Conservation (phyloP, 805 yeast genomes). For the Isabelozyma gotoi region DNA sequence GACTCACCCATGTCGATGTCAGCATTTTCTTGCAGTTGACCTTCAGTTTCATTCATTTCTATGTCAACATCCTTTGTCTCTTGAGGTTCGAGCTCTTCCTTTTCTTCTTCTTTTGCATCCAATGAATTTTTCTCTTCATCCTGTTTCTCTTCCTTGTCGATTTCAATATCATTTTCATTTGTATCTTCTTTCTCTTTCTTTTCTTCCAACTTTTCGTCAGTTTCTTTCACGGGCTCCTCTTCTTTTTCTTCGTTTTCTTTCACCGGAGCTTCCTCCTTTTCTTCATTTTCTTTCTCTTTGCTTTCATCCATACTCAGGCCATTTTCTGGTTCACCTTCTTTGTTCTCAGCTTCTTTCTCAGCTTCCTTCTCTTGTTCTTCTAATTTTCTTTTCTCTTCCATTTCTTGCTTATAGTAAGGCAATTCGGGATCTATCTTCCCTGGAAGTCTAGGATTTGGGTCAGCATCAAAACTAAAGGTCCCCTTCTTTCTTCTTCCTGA, state of each 20-base stretch:
- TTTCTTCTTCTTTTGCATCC: background rate
- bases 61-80: background rate
- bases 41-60: background rate
- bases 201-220: background rate
- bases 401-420: slow-evolving; percentile 25
- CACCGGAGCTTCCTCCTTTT: background rate
- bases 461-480: slow-evolving; percentile 21
- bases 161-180: background rate
- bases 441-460: slow-evolving; percentile 24
- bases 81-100: background rate
- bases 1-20: background rate
- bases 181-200: background rate
- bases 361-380: slow-evolving; percentile 7
- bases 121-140: background rate
- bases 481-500: slow-evolving; percentile 44
- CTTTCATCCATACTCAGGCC: background rate
- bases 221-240: slow-evolving; percentile 4
- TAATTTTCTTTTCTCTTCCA: slow-evolving; percentile 24
- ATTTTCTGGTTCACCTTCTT: background rate
- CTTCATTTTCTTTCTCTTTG: background rate
- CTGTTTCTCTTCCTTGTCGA: background rate
- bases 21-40: background rate
- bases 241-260: slow-evolving; percentile 3
- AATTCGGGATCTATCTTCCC: slow-evolving; percentile 29
- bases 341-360: slow-evolving; percentile 10